These are phyloP conservation scores for Canavalia gladiata DNA, from an alignment of 306 rosid genomes.

Conservation along the genomic window DNA sequence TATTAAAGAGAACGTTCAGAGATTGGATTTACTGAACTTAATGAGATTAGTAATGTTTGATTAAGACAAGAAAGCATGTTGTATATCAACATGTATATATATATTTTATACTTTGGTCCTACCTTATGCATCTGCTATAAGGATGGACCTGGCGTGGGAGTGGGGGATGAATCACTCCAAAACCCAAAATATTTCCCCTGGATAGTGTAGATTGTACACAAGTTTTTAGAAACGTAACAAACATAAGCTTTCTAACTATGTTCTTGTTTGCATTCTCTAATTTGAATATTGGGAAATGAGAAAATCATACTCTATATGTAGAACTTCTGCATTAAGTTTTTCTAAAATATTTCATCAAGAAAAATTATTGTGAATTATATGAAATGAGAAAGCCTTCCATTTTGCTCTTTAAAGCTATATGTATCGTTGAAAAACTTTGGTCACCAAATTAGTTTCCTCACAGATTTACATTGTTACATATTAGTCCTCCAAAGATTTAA, in stretches of 20 bases:
- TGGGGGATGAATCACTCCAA: neutral
- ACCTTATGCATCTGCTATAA: slow-evolving; percentile 31
- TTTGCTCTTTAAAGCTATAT: neutral
- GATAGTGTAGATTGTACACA: neutral
- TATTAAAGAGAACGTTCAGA: neutral
- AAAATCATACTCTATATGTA: neutral
- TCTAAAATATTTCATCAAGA: neutral
- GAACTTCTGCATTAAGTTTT: slow-evolving; percentile 23
- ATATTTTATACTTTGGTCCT: slow-evolving; percentile 5
- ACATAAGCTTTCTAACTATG: neutral
- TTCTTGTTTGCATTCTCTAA: neutral
- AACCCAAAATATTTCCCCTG: slow-evolving; percentile 24
- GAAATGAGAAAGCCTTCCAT: neutral
- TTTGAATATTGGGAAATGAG: slow-evolving; percentile 33
- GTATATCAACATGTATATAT: neutral
- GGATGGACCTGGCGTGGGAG: neutral
- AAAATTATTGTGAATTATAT: neutral
- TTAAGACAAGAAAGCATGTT: slow-evolving; percentile 11
- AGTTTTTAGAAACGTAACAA: neutral
- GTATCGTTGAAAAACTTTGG: neutral
- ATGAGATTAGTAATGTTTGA: slow-evolving; percentile 25
- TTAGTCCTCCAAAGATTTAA: neutral
- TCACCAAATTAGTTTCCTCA: no score
- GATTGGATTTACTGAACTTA: slow-evolving; percentile 39
- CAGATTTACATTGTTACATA: neutral